Percentiles rank a stretch among this genome's conserved stretches.
Evolutionary conservation across 1,139 yeast species (phyloP).

Genomic region (Taphrina confusa): DNA sequence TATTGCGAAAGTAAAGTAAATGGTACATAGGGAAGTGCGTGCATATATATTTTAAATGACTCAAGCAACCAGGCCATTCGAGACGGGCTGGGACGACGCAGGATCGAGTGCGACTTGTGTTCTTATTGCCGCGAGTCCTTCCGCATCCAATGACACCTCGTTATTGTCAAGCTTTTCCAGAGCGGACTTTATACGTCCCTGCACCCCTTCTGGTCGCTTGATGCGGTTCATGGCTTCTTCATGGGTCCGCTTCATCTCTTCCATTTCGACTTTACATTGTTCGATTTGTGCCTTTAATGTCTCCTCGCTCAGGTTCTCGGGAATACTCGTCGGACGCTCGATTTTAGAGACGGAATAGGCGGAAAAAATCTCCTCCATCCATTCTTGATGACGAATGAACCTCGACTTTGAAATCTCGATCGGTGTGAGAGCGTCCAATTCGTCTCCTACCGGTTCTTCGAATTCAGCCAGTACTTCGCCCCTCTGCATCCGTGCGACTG

Average conservation of each 20-base stretch:
- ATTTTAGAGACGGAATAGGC: constrained; percentile 17
- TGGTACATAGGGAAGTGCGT: no score
- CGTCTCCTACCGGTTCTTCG: constrained; percentile 46
- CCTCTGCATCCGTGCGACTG: constrained; percentile 12
- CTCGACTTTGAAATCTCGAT: constrained; percentile 51
- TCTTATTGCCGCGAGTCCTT: not conserved
- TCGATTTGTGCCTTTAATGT: constrained; percentile 3
- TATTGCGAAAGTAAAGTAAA: not conserved
- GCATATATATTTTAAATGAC: no score
- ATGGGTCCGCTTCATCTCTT: constrained; percentile 5
- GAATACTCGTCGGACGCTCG: not conserved
- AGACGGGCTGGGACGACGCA: no score
- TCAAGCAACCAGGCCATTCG: no score
- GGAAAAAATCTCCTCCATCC: constrained; percentile 49
- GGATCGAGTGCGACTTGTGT: not conserved
- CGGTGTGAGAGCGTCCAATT: constrained; percentile 49
- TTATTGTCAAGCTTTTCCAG: not conserved
- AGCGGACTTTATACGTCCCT: constrained; percentile 10
- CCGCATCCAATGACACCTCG: not conserved
- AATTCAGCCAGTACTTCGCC: constrained; percentile 29
- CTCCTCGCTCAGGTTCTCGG: not conserved
- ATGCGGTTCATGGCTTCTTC: not conserved
- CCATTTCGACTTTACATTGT: not conserved
- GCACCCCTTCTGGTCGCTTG: constrained; percentile 5
- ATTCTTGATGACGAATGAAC: constrained; percentile 51